A percentile compares a stretch with the other conserved stretches of the same genome.
These are phyloP conservation scores for Aspergillus quadricinctus DNA, from an alignment of 2,329 filamentous ascomycete species.

Conservation along the genomic window DNA sequence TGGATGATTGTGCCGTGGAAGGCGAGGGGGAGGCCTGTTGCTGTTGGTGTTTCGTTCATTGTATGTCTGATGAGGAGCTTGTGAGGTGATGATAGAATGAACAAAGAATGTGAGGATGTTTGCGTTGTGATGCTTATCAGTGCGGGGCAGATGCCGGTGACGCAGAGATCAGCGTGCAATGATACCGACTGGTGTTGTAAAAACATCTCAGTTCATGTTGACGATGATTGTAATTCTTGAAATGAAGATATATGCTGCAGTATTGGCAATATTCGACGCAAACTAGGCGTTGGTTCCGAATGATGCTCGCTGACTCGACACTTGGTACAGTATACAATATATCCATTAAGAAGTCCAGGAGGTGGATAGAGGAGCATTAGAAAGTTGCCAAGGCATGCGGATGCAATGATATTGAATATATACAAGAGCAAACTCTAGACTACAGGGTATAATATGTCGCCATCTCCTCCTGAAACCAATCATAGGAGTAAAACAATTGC, in stretches of 20 bases:
- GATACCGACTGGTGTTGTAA: not conserved
- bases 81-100: not conserved
- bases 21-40: constrained; percentile 22
- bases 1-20: constrained; percentile 36
- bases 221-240: not conserved
- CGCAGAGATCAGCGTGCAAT: not conserved
- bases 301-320: not conserved
- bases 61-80: not conserved
- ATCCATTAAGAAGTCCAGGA: too few species aligned
- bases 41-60: not conserved
- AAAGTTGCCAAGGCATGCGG: not conserved
- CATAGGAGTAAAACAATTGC: constrained; percentile 35
- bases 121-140: not conserved
- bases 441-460: constrained; percentile 36
- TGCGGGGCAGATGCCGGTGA: not conserved
- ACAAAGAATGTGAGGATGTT: not conserved
- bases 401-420: not conserved
- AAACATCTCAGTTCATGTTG: not conserved
- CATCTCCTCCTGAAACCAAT: constrained; percentile 39
- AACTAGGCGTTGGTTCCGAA: not conserved
- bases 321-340: not conserved
- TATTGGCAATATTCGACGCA: not conserved
- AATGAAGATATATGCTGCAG: not conserved
- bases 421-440: constrained; percentile 9
- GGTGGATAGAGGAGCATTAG: not conserved